A percentile compares a stretch with the other conserved stretches of the same genome.
These are phyloP conservation scores for Dactylorhiza incarnata DNA, from an alignment of 106 monocot genomes.

Conservation along the genomic window DNA sequence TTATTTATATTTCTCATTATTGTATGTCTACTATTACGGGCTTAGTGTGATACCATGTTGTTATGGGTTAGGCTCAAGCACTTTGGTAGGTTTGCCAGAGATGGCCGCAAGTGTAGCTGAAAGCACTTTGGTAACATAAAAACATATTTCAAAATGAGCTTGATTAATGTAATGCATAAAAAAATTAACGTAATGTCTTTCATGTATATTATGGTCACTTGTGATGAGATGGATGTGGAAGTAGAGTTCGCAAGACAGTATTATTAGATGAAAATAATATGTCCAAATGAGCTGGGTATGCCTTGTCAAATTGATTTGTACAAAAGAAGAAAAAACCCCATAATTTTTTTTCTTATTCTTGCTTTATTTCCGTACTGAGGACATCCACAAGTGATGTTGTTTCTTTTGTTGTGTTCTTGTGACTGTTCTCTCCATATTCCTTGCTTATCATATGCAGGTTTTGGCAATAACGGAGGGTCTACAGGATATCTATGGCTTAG, in stretches of 20 bases:
- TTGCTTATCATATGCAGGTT: constrained; percentile 39
- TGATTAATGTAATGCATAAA: no score
- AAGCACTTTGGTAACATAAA: no score
- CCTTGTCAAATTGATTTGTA: background rate
- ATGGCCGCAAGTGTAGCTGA: no score
- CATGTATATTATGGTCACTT: background rate
- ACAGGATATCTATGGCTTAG: constrained; percentile 69
- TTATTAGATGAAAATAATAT: background rate
- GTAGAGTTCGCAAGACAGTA: background rate
- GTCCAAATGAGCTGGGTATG: background rate
- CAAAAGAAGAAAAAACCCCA: no score
- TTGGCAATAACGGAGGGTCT: constrained; percentile 81
- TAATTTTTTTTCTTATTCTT: background rate
- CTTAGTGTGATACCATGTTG: no score
- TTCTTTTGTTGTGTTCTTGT: background rate
- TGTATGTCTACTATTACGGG: no score
- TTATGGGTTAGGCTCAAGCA: no score
- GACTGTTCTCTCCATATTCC: constrained; percentile 9
- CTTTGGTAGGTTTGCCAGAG: no score
- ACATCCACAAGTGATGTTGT: constrained; percentile 1
- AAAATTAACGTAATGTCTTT: no score
- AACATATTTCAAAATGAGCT: no score
- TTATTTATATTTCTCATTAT: no score
- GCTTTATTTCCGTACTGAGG: background rate
- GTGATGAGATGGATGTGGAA: background rate